A percentile compares a stretch with the other conserved stretches of the same genome.
Conservation (phyloP, 176 grass and related monocot genomes). For the Oryza glumipatula region DNA sequence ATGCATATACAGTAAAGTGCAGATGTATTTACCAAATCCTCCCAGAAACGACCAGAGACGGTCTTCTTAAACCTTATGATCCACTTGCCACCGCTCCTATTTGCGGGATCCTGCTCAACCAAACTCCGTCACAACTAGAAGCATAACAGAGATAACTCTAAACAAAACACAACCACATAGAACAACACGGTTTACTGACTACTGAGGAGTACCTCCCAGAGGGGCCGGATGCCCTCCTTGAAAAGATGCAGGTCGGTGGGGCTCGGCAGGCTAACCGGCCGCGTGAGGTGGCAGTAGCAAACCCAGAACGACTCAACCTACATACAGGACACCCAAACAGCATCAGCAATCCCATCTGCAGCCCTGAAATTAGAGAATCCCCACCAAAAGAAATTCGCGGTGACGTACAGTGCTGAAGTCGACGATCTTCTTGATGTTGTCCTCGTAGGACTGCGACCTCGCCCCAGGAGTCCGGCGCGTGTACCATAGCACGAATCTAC, state of each 20-base stretch:
- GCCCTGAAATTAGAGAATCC: background rate
- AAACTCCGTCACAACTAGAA: conserved; percentile 44
- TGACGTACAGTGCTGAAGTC: conserved; percentile 85
- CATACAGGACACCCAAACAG: conserved; percentile 42
- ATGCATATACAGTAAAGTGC: background rate
- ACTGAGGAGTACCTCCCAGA: conserved; percentile 82
- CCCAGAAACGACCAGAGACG: conserved; percentile 98
- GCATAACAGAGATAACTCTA: background rate
- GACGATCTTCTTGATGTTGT: conserved; percentile 92
- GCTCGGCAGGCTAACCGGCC: conserved; percentile 65
- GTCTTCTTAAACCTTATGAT: conserved; percentile 94
- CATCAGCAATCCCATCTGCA: conserved; percentile 28
- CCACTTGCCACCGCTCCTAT: conserved; percentile 94
- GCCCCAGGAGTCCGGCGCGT: conserved; percentile 79
- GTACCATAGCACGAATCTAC: conserved; percentile 93
- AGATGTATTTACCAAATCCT: conserved; percentile 78
- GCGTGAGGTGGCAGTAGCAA: conserved; percentile 91
- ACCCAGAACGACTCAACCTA: conserved; percentile 98
- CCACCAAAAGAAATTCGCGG: background rate
- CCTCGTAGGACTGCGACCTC: conserved; percentile 86
- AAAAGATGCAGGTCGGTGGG: conserved; percentile 97
- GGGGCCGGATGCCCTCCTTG: conserved; percentile 91
- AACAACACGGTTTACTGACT: background rate
- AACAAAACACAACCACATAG: background rate
- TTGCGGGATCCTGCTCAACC: conserved; percentile 73